Percentiles rank a stretch among this genome's conserved stretches.
Evolutionary conservation across 2,329 filamentous ascomycete species (phyloP).

Genomic region (Phoma sp.): DNA sequence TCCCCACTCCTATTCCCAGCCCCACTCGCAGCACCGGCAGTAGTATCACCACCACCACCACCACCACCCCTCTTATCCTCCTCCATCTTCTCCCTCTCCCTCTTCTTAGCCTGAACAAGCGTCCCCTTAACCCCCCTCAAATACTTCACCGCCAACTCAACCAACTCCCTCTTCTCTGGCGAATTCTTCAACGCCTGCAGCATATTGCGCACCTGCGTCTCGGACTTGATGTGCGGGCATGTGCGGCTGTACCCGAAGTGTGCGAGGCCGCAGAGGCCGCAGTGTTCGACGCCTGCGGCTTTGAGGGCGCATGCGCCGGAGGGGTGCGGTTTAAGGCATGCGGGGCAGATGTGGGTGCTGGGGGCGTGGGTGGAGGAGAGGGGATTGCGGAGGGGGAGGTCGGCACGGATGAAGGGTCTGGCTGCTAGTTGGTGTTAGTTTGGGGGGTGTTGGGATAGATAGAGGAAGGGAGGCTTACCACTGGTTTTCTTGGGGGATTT

Average conservation of each 20-base stretch:
- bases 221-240: conserved; percentile 69
- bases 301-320: conserved; percentile 69
- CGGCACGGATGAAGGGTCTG: conserved; percentile 43
- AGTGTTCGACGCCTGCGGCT: conserved; percentile 65
- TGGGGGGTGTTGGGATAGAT: conserved; percentile 4
- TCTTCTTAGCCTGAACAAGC: conserved; percentile 62
- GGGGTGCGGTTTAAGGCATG: conserved; percentile 63
- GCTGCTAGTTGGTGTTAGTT: conserved; percentile 32
- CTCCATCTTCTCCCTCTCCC: conserved; percentile 14
- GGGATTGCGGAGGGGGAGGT: conserved; percentile 38
- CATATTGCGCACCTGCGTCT: conserved; percentile 70
- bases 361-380: conserved; percentile 31
- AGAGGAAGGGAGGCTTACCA: conserved; percentile 13
- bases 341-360: conserved; percentile 58
- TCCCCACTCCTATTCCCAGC: too few species aligned
- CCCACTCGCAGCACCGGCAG: too few species aligned
- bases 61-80: background rate
- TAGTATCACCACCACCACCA: background rate
- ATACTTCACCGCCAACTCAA: conserved; percentile 64
- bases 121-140: conserved; percentile 64
- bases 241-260: conserved; percentile 63
- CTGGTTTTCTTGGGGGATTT: conserved; percentile 1
- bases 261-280: conserved; percentile 69
- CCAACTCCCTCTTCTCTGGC: conserved; percentile 61
- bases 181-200: conserved; percentile 67